These are phyloP conservation scores for Phanerodontia chrysosporium DNA, from an alignment of 768 basidiomycete species.

Conservation along the genomic window DNA sequence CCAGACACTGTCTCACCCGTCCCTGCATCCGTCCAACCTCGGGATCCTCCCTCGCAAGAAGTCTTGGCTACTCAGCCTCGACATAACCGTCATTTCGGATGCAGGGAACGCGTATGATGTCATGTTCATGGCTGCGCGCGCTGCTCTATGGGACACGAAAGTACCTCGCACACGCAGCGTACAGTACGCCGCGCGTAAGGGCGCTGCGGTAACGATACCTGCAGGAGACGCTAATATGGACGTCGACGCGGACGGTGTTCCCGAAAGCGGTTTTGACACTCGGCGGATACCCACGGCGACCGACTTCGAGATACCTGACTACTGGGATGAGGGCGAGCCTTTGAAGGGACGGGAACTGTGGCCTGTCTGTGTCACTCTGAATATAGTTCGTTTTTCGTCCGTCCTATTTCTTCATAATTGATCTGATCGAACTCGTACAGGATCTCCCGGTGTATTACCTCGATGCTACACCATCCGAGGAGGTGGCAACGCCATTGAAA, in stretches of 20 bases:
- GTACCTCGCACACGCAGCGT: conserved; percentile 71
- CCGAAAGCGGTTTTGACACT: conserved; percentile 55
- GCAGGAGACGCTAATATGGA: conserved; percentile 45
- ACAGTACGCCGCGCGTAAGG: conserved; percentile 48
- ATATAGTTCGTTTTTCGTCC: conserved; percentile 48
- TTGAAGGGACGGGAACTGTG: conserved; percentile 59
- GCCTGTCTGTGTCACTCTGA: conserved; percentile 77
- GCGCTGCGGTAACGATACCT: conserved; percentile 13
- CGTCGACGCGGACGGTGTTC: conserved; percentile 36
- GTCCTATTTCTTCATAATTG: background rate
- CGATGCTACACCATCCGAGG: conserved; percentile 72
- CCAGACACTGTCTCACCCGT: conserved; percentile 60
- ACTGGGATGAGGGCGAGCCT: conserved; percentile 79
- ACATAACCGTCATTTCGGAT: conserved; percentile 70
- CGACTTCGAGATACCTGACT: conserved; percentile 86
- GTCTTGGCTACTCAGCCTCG: conserved; percentile 73
- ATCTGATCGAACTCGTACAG: conserved; percentile 29
- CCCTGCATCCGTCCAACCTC: conserved; percentile 65
- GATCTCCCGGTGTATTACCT: conserved; percentile 59
- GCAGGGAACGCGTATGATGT: conserved; percentile 75
- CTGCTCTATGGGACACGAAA: conserved; percentile 77
- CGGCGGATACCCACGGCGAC: conserved; percentile 45
- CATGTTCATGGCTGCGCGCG: conserved; percentile 72
- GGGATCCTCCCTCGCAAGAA: conserved; percentile 46
- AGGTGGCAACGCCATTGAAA: conserved; percentile 57